Base-by-base conservation (phyloP, 2,329 filamentous ascomycete species). In the Rachicladosporium sp. region DNA sequence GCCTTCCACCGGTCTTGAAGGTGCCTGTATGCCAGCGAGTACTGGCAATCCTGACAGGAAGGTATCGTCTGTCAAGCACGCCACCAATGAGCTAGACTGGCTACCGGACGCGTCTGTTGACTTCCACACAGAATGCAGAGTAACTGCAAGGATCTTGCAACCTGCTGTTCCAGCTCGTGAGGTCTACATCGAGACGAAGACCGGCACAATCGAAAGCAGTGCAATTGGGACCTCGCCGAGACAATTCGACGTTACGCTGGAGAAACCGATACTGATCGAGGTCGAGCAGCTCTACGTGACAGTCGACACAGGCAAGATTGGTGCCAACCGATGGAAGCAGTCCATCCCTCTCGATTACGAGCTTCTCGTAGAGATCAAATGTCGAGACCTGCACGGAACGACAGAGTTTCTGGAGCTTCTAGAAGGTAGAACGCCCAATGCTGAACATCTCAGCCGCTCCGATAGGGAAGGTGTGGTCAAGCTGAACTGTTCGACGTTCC, bases 401-500 rank as follows among this genome's bases (percentile, higher is more conserved):
- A 48, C 51, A 6, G 45, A 53, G 7, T 44, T 63, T 3, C 46
- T 59, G 15, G 46, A 40, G 8, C 43, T 49, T 35, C 38, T 62
- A 10, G 41, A 48, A 31, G 46, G n/a, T 35, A 42, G 29, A 13
- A 33, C 23, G 40, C 19, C 34, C 10, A 31, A 30, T 12, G 33
- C 31, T 11, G 15, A 31, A 10, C 42, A 36, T 21, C n/a, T 30
- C 27, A 30, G 33, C 19, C 33, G 13, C 6, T 34, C 46, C 4
- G 33, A 37, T 8, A 43, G 46, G 13, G 49, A 54, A 38, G 41
- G 45, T 35, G 38, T 38, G 38, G 29, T 64, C 1, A 45, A 43
- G 31, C 45, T 53, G 6, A 48, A 40, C 6, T 63, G 56, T 52
- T 36, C 38, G 2, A 48, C 55, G 13, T 48, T 65, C 4, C 53